phyloP scores from a whole-genome alignment of 2,329 filamentous ascomycete genomes.

The Fonsecaea multimorphosa region DNA sequence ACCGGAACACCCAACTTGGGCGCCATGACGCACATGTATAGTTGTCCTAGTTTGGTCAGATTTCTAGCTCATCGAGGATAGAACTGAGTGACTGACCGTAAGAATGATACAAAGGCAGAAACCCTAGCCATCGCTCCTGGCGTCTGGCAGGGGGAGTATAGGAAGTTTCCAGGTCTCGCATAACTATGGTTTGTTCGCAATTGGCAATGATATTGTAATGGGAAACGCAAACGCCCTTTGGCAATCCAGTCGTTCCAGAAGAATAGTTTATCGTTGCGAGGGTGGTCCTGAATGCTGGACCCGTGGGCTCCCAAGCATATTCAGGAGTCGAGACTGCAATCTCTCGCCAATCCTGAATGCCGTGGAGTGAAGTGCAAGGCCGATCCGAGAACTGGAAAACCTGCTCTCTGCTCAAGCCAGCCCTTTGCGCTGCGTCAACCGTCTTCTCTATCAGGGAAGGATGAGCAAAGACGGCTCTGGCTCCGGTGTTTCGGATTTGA shows the following conservation, averaged over 20 bases:
- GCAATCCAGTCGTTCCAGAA: constrained; percentile 59
- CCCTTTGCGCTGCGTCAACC: constrained; percentile 43
- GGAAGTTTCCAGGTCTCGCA: constrained; percentile 67
- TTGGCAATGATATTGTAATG: constrained; percentile 60
- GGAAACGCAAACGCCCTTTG: constrained; percentile 59
- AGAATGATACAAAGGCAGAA: constrained; percentile 56
- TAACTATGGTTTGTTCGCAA: constrained; percentile 64
- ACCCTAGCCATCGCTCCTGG: constrained; percentile 51
- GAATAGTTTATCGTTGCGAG: constrained; percentile 58
- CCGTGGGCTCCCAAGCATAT: constrained; percentile 45
- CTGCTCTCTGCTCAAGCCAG: constrained; percentile 29
- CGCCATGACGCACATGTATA: constrained; percentile 61
- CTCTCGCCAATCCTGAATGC: constrained; percentile 37
- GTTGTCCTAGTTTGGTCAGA: constrained; percentile 25
- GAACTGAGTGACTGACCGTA: constrained; percentile 46
- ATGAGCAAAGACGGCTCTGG: constrained; percentile 54
- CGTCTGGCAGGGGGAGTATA: constrained; percentile 59
- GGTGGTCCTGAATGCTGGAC: constrained; percentile 48
- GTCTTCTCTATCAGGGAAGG: constrained; percentile 53
- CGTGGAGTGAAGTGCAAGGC: constrained; percentile 50
- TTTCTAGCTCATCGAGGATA: too few relatives aligned
- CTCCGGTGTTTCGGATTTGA: too few relatives aligned
- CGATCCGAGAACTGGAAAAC: constrained; percentile 39
- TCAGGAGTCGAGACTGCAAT: constrained; percentile 53
- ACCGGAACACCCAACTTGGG: constrained; percentile 65